Evolutionary conservation across 2,329 filamentous ascomycete genomes (phyloP).

Genomic region (Fusarium odoratissimum): DNA sequence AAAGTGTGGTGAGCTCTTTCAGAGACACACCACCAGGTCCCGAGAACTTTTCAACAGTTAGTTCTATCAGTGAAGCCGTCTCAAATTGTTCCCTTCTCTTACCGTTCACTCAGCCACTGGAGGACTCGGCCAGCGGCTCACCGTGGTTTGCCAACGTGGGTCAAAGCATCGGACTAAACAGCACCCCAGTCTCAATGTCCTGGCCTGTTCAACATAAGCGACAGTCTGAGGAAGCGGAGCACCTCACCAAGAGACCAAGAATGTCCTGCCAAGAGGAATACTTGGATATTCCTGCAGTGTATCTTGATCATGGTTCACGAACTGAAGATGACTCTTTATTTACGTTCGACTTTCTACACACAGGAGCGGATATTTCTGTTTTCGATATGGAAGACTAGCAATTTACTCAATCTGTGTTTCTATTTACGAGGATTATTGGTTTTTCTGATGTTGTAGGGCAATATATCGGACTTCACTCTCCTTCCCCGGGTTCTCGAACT

Average conservation of each 20-base stretch:
- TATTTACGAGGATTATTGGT: no score
- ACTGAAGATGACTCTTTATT: constrained; percentile 41
- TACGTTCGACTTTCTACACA: constrained; percentile 40
- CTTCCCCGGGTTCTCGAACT: neutral
- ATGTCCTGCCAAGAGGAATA: constrained; percentile 38
- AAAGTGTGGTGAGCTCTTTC: constrained; percentile 34
- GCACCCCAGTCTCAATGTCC: constrained; percentile 4
- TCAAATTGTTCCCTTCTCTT: constrained; percentile 33
- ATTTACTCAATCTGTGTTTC: neutral
- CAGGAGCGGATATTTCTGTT: constrained; percentile 38
- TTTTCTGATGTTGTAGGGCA: neutral
- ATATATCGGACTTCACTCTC: neutral
- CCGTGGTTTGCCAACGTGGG: constrained; percentile 20
- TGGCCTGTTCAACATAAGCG: constrained; percentile 41
- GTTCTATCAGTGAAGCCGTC: constrained; percentile 21
- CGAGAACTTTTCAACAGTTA: constrained; percentile 27
- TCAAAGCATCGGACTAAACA: neutral
- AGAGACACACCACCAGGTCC: constrained; percentile 39
- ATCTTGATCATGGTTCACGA: constrained; percentile 32
- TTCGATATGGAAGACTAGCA: constrained; percentile 40
- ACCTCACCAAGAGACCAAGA: constrained; percentile 35
- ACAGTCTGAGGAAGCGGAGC: constrained; percentile 27
- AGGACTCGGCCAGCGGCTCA: constrained; percentile 25
- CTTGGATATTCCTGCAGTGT: constrained; percentile 38
- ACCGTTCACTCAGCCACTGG: constrained; percentile 36